Percentiles rank a stretch among this genome's conserved stretches.
These are phyloP conservation scores for Cyberlindnera amylophila DNA, from an alignment of 805 yeast species.

Conservation along the genomic window DNA sequence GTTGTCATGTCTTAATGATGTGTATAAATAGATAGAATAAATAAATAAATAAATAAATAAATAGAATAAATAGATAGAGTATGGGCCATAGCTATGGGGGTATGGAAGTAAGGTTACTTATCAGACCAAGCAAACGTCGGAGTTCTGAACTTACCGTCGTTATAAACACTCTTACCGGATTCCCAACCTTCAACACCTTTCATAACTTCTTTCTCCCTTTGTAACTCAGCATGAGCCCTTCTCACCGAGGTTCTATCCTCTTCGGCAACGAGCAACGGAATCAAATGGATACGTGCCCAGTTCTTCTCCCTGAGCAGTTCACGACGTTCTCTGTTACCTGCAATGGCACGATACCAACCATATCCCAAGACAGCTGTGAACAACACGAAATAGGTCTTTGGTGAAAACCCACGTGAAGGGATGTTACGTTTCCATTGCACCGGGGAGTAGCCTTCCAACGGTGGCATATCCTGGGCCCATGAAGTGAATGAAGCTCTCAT, in stretches of 20 bases:
- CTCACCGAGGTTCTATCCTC: constrained; percentile 75
- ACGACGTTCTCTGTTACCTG: constrained; percentile 70
- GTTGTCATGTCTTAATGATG: not conserved
- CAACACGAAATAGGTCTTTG: constrained; percentile 64
- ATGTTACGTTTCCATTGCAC: constrained; percentile 87
- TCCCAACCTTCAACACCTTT: constrained; percentile 60
- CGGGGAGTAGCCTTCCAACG: constrained; percentile 79
- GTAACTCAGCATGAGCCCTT: constrained; percentile 60
- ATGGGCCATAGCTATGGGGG: no score
- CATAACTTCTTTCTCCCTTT: constrained; percentile 68
- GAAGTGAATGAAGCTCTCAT: constrained; percentile 2
- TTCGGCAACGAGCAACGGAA: constrained; percentile 77
- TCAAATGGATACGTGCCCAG: constrained; percentile 71
- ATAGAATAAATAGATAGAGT: constrained; percentile 6
- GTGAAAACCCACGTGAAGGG: constrained; percentile 83
- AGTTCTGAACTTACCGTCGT: constrained; percentile 36
- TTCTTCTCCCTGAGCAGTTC: constrained; percentile 72
- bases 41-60: not conserved
- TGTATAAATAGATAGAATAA: not conserved
- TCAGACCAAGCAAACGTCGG: constrained; percentile 32
- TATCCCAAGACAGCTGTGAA: constrained; percentile 60
- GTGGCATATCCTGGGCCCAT: constrained; percentile 74
- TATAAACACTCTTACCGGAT: constrained; percentile 44
- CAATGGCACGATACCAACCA: constrained; percentile 64
- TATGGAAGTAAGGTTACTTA: constrained; percentile 10